Evolutionary conservation across 768 basidiomycete species (phyloP), one percentile per base, ranked within the genome.

Genomic region (Pleurotus sapidus): DNA sequence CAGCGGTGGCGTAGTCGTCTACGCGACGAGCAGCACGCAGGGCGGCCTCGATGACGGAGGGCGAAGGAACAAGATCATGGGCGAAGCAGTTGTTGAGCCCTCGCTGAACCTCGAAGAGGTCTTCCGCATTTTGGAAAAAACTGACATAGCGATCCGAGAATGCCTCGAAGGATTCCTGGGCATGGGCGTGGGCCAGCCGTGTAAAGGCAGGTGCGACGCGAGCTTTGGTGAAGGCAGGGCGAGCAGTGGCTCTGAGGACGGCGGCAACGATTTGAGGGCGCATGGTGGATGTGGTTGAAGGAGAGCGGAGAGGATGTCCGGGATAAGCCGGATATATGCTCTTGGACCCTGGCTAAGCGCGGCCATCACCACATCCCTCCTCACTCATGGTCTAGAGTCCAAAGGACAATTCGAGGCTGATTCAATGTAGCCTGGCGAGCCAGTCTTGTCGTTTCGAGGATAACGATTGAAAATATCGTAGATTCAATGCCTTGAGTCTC

Each of bases 21-120:
- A 97, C 93, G 63, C 95, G 85, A 62, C 97, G 81, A 18, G 92
- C 85, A 57, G 95, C 94, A 55, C 86, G 84, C 60, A 95, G 77
- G 24, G 93, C 93, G 61, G 92, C 90, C 75, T 95, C 93, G 55
- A 95, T 76, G 65, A 96, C 92, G 55, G 78, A 70, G 24, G 92
- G 83, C 1, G 91, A 84, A 4, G 94, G 94, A 12, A 97, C 95
- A 61, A 97, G 84, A 73, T 99, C 97, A 73, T 98, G 96, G 2
- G 97, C 93, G 71, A 99, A 99, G 79, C 95, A 98, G 83, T 99
- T 99, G 82, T 99, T 98, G 67, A 99, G 80, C 39, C 97, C 97
- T 50, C 97, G 92, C 76, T 99, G 96, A 62, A 99, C 90, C 80
- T 99, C 97, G 70, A 99, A 99, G 57, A 98, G 83, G 77, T 99